Percentiles rank a stretch among this genome's conserved stretches.
These are phyloP conservation scores for Colletotrichum nymphaeae DNA, from an alignment of 2,329 filamentous ascomycete genomes.

Conservation along the genomic window DNA sequence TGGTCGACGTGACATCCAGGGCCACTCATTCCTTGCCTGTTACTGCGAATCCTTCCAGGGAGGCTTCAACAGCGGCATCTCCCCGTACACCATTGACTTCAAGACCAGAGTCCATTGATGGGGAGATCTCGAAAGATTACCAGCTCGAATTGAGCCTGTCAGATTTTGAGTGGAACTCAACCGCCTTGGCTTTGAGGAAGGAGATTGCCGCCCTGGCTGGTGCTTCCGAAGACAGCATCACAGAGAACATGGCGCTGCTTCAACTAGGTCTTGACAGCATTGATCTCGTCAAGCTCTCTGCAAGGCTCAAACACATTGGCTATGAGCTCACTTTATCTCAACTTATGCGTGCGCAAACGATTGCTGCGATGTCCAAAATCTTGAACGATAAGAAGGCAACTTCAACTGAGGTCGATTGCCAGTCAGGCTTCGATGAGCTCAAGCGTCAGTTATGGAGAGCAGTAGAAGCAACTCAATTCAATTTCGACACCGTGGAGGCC, in stretches of 20 bases:
- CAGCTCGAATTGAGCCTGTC: not conserved
- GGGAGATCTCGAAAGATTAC: not conserved
- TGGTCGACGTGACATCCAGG: constrained; percentile 29
- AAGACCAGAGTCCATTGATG: constrained; percentile 23
- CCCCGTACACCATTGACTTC: constrained; percentile 25
- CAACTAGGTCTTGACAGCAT: constrained; percentile 92
- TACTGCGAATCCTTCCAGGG: constrained; percentile 21
- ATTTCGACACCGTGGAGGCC: constrained; percentile 59
- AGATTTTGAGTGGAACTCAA: constrained; percentile 68
- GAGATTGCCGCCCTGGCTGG: constrained; percentile 74
- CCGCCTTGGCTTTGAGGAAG: constrained; percentile 64
- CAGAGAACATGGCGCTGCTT: constrained; percentile 74
- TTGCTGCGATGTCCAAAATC: constrained; percentile 67
- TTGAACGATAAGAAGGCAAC: not conserved
- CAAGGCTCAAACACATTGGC: constrained; percentile 71
- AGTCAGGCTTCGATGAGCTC: constrained; percentile 35
- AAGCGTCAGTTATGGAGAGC: constrained; percentile 50
- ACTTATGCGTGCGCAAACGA: constrained; percentile 80
- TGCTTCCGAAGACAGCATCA: constrained; percentile 61
- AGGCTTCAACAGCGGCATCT: constrained; percentile 29
- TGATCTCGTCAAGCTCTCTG: constrained; percentile 86
- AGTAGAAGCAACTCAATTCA: constrained; percentile 46
- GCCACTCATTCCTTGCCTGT: constrained; percentile 20
- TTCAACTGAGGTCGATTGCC: constrained; percentile 37
- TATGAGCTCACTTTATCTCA: constrained; percentile 76